These are phyloP conservation scores for Colletotrichum aenigma DNA, from an alignment of 2,329 filamentous ascomycete genomes.

Conservation along the genomic window DNA sequence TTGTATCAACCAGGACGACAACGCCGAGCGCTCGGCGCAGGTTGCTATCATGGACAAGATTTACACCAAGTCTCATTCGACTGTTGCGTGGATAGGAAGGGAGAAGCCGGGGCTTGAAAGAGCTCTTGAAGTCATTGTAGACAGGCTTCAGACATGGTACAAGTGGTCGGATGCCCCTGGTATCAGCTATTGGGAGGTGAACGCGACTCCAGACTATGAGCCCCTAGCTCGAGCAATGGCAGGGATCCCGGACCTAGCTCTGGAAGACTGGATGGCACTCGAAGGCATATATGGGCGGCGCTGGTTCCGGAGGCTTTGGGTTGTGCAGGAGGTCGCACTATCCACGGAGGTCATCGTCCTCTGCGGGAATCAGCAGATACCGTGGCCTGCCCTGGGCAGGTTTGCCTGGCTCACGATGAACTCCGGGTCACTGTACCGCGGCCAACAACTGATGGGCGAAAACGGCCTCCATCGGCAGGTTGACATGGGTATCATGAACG, in stretches of 20 bases:
- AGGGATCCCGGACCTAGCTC: neutral
- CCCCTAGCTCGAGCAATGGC: neutral
- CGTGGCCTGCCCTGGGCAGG: neutral
- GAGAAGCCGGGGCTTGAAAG: neutral
- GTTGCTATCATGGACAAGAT: conserved; percentile 8
- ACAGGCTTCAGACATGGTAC: neutral
- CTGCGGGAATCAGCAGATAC: neutral
- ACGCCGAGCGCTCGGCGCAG: neutral
- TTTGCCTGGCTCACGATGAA: neutral
- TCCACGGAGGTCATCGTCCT: neutral
- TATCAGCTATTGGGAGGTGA: neutral
- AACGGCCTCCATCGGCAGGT: neutral
- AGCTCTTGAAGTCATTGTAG: neutral
- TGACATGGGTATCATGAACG: neutral
- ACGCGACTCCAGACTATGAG: neutral
- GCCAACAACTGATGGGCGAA: neutral
- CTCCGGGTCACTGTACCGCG: neutral
- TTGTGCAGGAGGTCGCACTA: neutral
- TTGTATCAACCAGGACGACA: neutral
- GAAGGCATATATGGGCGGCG: neutral
- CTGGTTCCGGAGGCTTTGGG: neutral
- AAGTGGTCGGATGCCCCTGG: neutral
- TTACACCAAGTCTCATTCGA: neutral
- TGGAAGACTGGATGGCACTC: neutral
- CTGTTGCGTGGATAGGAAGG: conserved; percentile 2